Percentiles rank a stretch among this genome's conserved stretches.
phyloP scores from a whole-genome alignment of 768 basidiomycete genomes.

The Cubamyces lactineus region DNA sequence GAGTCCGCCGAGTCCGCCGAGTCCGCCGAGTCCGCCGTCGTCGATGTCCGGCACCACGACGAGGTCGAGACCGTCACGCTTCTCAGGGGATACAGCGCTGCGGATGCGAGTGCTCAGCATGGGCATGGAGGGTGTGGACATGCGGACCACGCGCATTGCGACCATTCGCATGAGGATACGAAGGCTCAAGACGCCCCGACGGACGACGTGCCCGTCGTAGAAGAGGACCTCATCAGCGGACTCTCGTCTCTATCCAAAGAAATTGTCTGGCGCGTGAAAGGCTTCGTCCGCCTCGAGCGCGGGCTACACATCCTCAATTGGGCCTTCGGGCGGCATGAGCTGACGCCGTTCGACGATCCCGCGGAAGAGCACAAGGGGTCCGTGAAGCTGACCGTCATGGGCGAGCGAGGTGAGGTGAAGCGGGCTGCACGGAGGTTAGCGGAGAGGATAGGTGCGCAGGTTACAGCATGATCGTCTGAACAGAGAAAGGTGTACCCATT shows the following conservation, averaged over 20 bases:
- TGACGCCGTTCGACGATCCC: slow-evolving; percentile 46
- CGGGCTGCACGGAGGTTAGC: slow-evolving; percentile 60
- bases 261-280: slow-evolving; percentile 81
- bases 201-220: slow-evolving; percentile 38
- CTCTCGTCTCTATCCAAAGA: slow-evolving; percentile 65
- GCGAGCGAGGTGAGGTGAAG: slow-evolving; percentile 80
- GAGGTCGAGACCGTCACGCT: slow-evolving; percentile 86
- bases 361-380: slow-evolving; percentile 34
- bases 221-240: slow-evolving; percentile 46
- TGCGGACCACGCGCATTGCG: not conserved
- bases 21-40: slow-evolving; percentile 1
- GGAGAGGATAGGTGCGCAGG: slow-evolving; percentile 41
- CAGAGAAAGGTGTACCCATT: not conserved
- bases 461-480: slow-evolving; percentile 35
- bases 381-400: slow-evolving; percentile 86
- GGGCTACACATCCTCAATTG: slow-evolving; percentile 76
- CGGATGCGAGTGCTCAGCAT: not conserved
- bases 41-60: slow-evolving; percentile 57
- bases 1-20: no score
- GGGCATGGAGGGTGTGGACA: not conserved
- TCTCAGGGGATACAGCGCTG: slow-evolving; percentile 43
- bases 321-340: slow-evolving; percentile 88
- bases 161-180: not conserved
- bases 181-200: not conserved
- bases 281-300: slow-evolving; percentile 64